Evolutionary conservation across 2,329 filamentous ascomycete species (phyloP), one percentile per base, ranked within the genome.

Genomic region (Colletotrichum navitas): DNA sequence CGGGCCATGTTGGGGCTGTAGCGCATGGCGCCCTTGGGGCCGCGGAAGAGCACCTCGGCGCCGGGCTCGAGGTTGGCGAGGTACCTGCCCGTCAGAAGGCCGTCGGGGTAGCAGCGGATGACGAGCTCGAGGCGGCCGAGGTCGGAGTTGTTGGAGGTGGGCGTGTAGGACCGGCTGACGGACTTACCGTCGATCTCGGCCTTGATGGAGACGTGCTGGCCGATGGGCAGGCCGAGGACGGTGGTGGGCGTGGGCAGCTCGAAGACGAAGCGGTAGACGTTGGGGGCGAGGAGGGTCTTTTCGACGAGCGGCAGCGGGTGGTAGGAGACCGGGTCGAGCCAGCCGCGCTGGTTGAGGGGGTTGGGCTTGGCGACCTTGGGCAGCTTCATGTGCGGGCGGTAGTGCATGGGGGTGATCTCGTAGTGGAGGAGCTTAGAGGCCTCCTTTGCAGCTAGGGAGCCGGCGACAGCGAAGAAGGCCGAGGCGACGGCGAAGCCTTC

Each of bases 21-120:
- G 12, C 81, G 81, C 86, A 89, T 88, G 1, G 86, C 83, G 12
- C 88, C 88, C 76, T 88, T 89, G 47, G 88, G 87, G 0, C 88
- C 88, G 18, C 87, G 83, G 76, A 90, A 84, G 3, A 83, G 78
- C 3, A 89, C 83, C 73, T 82, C 78, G 63, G 89, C 85, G 18
- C 87, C 87, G 10, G 86, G 70, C 0, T 83, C 66, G 3, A 90
- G 80, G 52, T 80, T 77, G 1, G 80, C 81, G 2, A 90, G 82
- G 75, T 89, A 87, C 18, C 80, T 78, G 2, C 81, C 83, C 0
- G 87, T 88, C n/a, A 88, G 78, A 45, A 81, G 77, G 36, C 88
- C 87, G 56, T 86, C 80, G 0, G 84, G 81, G 74, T 90, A 90
- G 49, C 83, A 79, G 70, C 85, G 85, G 76, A 89, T 81, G 39